A percentile compares a stretch with the other conserved stretches of the same genome.
phyloP scores from a whole-genome alignment of 768 basidiomycete species.

The Brasilioporus rufonigricans region DNA sequence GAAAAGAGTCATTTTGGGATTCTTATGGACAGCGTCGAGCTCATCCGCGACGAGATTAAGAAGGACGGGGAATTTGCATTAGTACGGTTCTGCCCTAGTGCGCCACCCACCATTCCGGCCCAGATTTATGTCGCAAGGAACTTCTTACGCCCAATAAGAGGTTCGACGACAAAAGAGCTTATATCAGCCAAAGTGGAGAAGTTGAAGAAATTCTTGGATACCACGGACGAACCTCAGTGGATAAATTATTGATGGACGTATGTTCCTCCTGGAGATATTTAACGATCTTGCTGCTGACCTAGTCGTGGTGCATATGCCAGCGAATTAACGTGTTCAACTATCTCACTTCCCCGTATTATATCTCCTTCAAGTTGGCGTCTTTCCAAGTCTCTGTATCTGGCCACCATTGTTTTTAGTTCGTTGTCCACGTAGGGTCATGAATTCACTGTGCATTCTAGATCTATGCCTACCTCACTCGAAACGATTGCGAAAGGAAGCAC shows the following conservation, averaged over 20 bases:
- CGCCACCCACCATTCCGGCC: not conserved
- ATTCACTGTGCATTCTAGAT: too few species aligned
- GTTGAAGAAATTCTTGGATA: slow-evolving; percentile 1
- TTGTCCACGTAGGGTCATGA: too few species aligned
- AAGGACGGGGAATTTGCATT: not conserved
- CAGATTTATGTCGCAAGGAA: not conserved
- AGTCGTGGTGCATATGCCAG: too few species aligned
- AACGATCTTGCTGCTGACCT: too few species aligned
- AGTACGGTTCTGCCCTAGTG: not conserved
- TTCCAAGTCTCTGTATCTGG: too few species aligned
- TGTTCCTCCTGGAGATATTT: not conserved
- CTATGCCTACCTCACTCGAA: too few species aligned
- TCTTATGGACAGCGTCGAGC: not conserved
- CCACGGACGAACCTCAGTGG: not conserved
- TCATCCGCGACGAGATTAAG: not conserved
- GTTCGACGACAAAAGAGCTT: not conserved
- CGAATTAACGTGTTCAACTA: too few species aligned
- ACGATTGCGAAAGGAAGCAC: too few species aligned
- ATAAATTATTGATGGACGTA: not conserved
- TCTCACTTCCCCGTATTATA: too few species aligned
- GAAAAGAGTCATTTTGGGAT: not conserved
- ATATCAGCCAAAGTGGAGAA: not conserved
- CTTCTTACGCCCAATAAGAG: not conserved
- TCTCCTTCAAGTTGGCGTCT: too few species aligned
- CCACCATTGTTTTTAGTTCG: too few species aligned